Base-by-base conservation (phyloP, 129 eudicot species). In the Calendula officinalis region DNA sequence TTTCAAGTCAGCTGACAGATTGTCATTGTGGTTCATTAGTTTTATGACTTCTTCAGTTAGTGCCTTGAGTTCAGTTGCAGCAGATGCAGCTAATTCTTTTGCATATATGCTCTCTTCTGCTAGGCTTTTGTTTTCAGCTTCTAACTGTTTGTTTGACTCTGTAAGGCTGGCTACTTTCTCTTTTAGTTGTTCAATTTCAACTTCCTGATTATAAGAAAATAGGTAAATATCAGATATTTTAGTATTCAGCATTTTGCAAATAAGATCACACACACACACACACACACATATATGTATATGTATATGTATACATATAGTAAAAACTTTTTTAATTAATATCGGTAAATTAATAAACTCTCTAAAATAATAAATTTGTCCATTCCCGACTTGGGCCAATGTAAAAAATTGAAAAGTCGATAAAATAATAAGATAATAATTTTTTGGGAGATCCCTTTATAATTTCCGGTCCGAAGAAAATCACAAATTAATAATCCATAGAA, bases 91-190 rank as follows among this genome's bases (percentile, higher is more conserved):
- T 53, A 88, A 62, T 35, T 88, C 89, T 79, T 88, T 88, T 34
- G 96, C 96, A 70, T 88, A 88, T 67, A 89, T 71, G 63, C 97
- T 72, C 61, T 84, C 95, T 46, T 86, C 85, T 39, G 80, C 95
- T 27, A 86, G 88, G 65, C 75, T 82, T 76, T 76, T 80, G 76
- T 84, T 90, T 49, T 89, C 83, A 48, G 70, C 67, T 62, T 83
- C 89, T 38, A 90, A 68, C 64, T 83, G 81, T 55, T 77, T 85
- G 35, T 84, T 90, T 22, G 77, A 68, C 49, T 75, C 81, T 3
- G 53, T 81, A 66, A 90, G 65, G 54, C 75, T 82, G 36, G 48
- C 47, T 56, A 90, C 53, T 65, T 67, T 84, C 56, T 68, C 72
- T 34, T 55, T 13, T 22, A 90, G 84, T 66, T 86, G 86, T 56